A percentile compares a stretch with the other conserved stretches of the same genome.
These are phyloP conservation scores for Elsinoe ampelina DNA, from an alignment of 2,329 filamentous ascomycete species.

Conservation along the genomic window DNA sequence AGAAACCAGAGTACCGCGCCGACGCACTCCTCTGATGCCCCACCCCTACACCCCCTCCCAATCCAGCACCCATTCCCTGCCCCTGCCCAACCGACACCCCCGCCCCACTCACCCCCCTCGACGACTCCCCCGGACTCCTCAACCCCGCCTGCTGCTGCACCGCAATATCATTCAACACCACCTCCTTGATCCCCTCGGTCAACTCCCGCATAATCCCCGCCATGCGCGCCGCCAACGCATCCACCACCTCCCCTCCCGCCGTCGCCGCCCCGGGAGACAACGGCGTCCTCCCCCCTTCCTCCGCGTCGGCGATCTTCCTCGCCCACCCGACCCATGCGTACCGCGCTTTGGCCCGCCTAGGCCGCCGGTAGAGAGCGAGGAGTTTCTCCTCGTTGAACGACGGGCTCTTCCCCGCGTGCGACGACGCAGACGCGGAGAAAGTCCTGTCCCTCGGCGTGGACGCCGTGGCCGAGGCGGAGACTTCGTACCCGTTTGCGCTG, in stretches of 20 bases:
- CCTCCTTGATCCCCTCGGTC: conserved; percentile 8
- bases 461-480: conserved; percentile 23
- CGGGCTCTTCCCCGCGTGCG: neutral
- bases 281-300: neutral
- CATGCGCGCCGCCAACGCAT: neutral
- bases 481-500: conserved; percentile 25
- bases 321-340: conserved; percentile 39
- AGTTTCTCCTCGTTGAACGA: conserved; percentile 33
- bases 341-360: conserved; percentile 26
- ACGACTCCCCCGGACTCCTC: neutral
- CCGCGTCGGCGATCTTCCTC: conserved; percentile 26
- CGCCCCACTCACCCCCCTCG: neutral
- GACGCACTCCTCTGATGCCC: neutral
- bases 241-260: neutral
- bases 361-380: conserved; percentile 27
- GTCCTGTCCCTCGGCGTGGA: neutral
- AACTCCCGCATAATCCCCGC: neutral
- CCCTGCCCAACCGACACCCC: neutral
- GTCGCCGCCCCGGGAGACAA: neutral
- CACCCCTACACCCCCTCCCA: neutral
- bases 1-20: neutral
- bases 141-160: neutral
- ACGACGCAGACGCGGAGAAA: neutral
- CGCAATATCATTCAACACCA: neutral
- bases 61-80: neutral